Evolutionary conservation across 2,329 filamentous ascomycete species (phyloP), one percentile per base, ranked within the genome.

Genomic region (Berkeleyomyces rouxiae): DNA sequence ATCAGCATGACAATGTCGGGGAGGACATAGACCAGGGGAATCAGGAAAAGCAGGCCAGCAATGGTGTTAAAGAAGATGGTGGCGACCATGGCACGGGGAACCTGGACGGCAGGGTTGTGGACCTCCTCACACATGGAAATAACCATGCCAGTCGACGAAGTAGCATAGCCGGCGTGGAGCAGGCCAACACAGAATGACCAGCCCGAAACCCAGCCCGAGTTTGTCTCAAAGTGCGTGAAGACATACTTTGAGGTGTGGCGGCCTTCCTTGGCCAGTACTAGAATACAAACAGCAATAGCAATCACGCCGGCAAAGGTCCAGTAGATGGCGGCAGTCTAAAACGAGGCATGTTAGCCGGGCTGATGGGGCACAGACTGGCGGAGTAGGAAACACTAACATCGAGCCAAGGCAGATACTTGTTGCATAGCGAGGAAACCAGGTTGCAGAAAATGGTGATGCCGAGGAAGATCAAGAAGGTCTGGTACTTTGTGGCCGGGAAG

Each of bases 71-170:
- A 78, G 67, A 83, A 67, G 67, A 88, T 78, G 66, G 85, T 85
- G 61, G 75, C 75, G 55, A 87, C 83, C 82, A 89, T 86, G 67
- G 85, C 86, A 71, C 85, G 86, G 67, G 85, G 85, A 6, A 88
- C 84, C 71, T 88, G 85, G 2, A 77, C 81, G 0, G 82, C 77
- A 4, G 85, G 85, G 58, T 82, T 74, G 69, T 79, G 77, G 10
- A 87, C 84, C 71, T 88, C 86, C 72, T 89, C 86, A 68, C 84
- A 87, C 85, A 88, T 88, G 66, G 83, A 86, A 70, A 89, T 85
- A 64, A 90, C 85, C 86, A 90, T 90, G 73, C 87, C 87, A 0
- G 85, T 88, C 13, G 85, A 86, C 3, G 85, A 88, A 11, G 85
- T 88, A 55, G 84, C 85, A 69, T 89, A 88, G 66, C 82, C 86